Conservation (phyloP, 306 rosid genomes). For the Lathyrus sativus region DNA sequence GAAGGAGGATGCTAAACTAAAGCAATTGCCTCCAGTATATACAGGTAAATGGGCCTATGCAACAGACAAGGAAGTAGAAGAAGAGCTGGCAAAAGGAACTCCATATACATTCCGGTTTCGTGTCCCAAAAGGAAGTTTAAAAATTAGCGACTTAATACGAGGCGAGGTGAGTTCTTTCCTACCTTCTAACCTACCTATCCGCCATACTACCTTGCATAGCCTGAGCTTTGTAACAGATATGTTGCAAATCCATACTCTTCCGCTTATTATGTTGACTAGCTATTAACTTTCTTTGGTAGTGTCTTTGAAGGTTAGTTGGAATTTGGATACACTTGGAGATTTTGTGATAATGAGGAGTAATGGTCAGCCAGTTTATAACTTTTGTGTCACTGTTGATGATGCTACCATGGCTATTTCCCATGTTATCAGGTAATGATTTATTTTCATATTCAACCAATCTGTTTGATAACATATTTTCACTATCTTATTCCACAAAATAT, state of each 20-base stretch:
- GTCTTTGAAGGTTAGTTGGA: slow-evolving; percentile 99
- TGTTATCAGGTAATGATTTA: slow-evolving; percentile 72
- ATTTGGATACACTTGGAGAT: slow-evolving; percentile 96
- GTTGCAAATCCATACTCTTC: neutral
- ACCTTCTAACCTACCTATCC: neutral
- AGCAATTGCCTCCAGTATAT: slow-evolving; percentile 86
- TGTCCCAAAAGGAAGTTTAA: slow-evolving; percentile 81
- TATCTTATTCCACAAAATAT: slow-evolving; percentile 16
- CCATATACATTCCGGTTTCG: slow-evolving; percentile 79
- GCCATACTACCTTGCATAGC: too few relatives aligned
- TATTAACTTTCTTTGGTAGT: slow-evolving; percentile 69
- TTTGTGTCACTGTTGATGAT: slow-evolving; percentile 97
- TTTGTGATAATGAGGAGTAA: slow-evolving; percentile 98
- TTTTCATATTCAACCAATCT: slow-evolving; percentile 18
- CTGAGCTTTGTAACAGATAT: too few relatives aligned
- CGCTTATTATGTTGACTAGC: slow-evolving; percentile 31
- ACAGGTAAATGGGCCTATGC: slow-evolving; percentile 85
- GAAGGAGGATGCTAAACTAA: slow-evolving; percentile 83
- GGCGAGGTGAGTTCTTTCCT: slow-evolving; percentile 69
- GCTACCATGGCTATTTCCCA: slow-evolving; percentile 99
- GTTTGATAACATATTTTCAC: slow-evolving; percentile 17
- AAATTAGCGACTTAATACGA: slow-evolving; percentile 82
- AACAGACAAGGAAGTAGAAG: slow-evolving; percentile 65
- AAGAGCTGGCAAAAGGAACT: slow-evolving; percentile 72
- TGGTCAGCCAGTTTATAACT: slow-evolving; percentile 96